phyloP scores from a whole-genome alignment of 2,329 filamentous ascomycete species.

The Cytospora piceicola region DNA sequence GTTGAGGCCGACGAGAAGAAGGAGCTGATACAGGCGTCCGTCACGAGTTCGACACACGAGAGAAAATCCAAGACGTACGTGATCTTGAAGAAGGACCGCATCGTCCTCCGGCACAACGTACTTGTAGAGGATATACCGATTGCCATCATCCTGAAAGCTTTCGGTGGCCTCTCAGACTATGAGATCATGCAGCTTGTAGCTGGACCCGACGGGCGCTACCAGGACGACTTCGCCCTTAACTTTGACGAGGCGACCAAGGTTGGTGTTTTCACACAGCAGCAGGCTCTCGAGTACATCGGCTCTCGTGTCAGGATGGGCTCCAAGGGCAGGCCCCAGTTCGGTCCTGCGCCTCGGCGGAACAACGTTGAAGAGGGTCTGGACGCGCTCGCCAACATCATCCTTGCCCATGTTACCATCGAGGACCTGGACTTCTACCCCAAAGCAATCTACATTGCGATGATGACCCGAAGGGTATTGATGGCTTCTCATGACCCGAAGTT shows the following conservation, averaged over 20 bases:
- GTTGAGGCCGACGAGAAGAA: conserved; percentile 93
- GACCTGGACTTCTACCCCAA: conserved; percentile 97
- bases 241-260: conserved; percentile 89
- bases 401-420: conserved; percentile 91
- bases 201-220: conserved; percentile 83
- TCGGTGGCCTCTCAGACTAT: conserved; percentile 91
- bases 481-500: conserved; percentile 85
- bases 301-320: conserved; percentile 85
- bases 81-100: conserved; percentile 87
- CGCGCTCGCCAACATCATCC: conserved; percentile 87
- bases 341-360: conserved; percentile 67
- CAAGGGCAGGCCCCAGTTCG: conserved; percentile 59
- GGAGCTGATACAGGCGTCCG: conserved; percentile 89
- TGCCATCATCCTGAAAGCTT: conserved; percentile 87
- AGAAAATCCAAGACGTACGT: conserved; percentile 98
- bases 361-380: conserved; percentile 91
- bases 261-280: conserved; percentile 88
- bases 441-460: conserved; percentile 92
- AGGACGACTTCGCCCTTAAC: conserved; percentile 93
- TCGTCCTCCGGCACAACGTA: conserved; percentile 90
- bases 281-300: conserved; percentile 92
- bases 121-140: conserved; percentile 93
- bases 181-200: conserved; percentile 92
- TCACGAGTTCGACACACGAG: conserved; percentile 96
- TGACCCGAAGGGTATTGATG: conserved; percentile 96